phyloP scores from a whole-genome alignment of 768 basidiomycete species.

The Leccinum longicurvipes region DNA sequence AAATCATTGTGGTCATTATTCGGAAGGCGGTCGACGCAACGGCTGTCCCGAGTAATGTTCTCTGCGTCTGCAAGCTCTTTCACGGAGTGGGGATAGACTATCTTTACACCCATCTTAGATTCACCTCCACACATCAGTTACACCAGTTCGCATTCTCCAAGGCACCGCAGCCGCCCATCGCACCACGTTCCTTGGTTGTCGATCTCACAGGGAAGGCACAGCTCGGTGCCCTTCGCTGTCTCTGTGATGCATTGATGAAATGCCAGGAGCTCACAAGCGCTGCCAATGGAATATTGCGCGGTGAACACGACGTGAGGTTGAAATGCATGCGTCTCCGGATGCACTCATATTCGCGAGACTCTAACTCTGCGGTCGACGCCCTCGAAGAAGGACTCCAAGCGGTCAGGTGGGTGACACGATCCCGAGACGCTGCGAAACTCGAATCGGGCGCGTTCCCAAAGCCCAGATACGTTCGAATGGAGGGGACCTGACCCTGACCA shows the following conservation, averaged over 20 bases:
- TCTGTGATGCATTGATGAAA: slow-evolving; percentile 27
- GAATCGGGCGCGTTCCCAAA: slow-evolving; percentile 17
- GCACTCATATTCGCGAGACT: slow-evolving; percentile 37
- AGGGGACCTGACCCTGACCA: slow-evolving; percentile 60
- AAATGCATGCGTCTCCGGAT: slow-evolving; percentile 35
- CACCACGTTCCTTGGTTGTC: slow-evolving; percentile 27
- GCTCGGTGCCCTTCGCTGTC: slow-evolving; percentile 23
- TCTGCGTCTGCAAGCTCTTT: slow-evolving; percentile 23
- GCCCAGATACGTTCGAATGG: slow-evolving; percentile 52
- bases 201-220: slow-evolving; percentile 30
- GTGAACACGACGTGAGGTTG: slow-evolving; percentile 15
- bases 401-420: slow-evolving; percentile 33
- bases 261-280: slow-evolving; percentile 13
- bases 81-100: slow-evolving; percentile 14
- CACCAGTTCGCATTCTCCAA: slow-evolving; percentile 12
- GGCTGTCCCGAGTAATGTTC: slow-evolving; percentile 18
- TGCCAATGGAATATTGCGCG: not conserved
- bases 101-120: slow-evolving; percentile 28
- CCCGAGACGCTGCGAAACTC: not conserved
- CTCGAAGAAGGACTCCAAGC: slow-evolving; percentile 33
- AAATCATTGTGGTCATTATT: slow-evolving; percentile 21
- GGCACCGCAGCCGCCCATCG: slow-evolving; percentile 12
- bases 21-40: slow-evolving; percentile 10
- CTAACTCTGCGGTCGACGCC: slow-evolving; percentile 22
- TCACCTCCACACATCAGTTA: slow-evolving; percentile 23